Evolutionary conservation across 164 flowering plant genomes (phyloP), one percentile per base, ranked within the genome.

Genomic region (Houttuynia cordata): DNA sequence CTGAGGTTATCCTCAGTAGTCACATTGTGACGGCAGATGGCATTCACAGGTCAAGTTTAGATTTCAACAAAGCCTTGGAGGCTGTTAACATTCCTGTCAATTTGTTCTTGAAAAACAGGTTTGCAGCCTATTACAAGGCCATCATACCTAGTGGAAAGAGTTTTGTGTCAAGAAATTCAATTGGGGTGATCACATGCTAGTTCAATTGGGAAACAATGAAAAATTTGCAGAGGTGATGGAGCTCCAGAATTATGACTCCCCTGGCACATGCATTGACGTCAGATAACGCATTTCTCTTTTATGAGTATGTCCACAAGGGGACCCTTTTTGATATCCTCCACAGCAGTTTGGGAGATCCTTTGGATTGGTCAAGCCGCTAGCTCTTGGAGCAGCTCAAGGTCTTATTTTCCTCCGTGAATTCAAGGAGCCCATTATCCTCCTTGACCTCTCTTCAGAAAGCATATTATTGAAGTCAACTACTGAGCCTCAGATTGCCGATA

Each of bases 371-470:
- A 12, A 80, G 80, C 22, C 80, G 96, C 20, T 82, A 57, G 96
- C 89, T 34, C 63, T 87, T 15, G 91, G 91, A 37, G 77, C 83
- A 55, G 88, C 96, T 67, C 87, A 85, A 57, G 95, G 91, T 15
- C 73, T 87, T 54, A 74, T 83, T 56, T 85, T 75, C 62, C 81
- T 85, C 53, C 96, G 85, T 68, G 91, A 83, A 59, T 75, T 72
- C 69, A 53, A 76, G 51, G 77, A 81, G 60, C 81, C 91, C 0
- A 62, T 85, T 53, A 75, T 82, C 13, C 86, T 81, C 18, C 79
- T 85, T n/a, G 89, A 87, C 61, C 79, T 87, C 53, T 83, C 86
- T 23, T 75, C 81, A 64, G 76, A 62, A n/a, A n/a, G n/a, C n/a
- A n/a, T n/a, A n/a, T n/a, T n/a, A n/a, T n/a, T n/a, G n/a, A n/a